Evolutionary conservation across 2,329 filamentous ascomycete genomes (phyloP).

Genomic region (Stylonectria norvegica): DNA sequence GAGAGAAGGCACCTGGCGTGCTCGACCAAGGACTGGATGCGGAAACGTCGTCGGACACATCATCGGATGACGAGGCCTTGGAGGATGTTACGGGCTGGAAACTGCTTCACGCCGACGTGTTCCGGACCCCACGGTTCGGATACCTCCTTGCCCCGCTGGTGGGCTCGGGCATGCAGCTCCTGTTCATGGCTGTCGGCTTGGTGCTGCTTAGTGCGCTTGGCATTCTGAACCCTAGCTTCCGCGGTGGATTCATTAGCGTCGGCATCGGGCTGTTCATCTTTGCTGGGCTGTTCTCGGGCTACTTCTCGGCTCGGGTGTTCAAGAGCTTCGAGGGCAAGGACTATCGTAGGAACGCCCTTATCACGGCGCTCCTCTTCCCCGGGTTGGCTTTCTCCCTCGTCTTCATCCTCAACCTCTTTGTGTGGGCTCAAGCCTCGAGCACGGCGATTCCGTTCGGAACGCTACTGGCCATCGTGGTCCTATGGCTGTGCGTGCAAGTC

Average conservation of each 20-base stretch:
- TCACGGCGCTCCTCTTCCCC: slow-evolving; percentile 76
- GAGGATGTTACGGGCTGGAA: slow-evolving; percentile 90
- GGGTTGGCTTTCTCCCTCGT: slow-evolving; percentile 71
- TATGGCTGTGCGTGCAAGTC: slow-evolving; percentile 84
- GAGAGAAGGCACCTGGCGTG: slow-evolving; percentile 55
- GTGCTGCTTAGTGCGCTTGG: slow-evolving; percentile 71
- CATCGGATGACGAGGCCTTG: slow-evolving; percentile 55
- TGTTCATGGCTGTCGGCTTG: slow-evolving; percentile 75
- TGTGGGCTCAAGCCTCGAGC: slow-evolving; percentile 85
- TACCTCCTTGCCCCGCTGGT: slow-evolving; percentile 74
- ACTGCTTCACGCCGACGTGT: slow-evolving; percentile 82
- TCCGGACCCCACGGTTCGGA: slow-evolving; percentile 68
- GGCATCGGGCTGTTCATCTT: slow-evolving; percentile 80
- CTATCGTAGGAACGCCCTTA: slow-evolving; percentile 71
- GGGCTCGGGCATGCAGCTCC: slow-evolving; percentile 80
- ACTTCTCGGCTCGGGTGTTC: slow-evolving; percentile 81
- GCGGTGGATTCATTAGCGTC: slow-evolving; percentile 85
- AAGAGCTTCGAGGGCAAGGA: slow-evolving; percentile 75
- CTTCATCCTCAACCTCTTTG: slow-evolving; percentile 81
- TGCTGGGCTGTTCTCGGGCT: slow-evolving; percentile 79
- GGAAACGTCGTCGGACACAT: slow-evolving; percentile 38
- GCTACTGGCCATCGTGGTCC: slow-evolving; percentile 64
- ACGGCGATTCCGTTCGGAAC: slow-evolving; percentile 84
- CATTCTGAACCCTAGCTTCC: slow-evolving; percentile 79
- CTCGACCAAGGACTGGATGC: slow-evolving; percentile 53